Base-by-base conservation (phyloP, 1,284 basidiomycete species). In the Hortiboletus rubellus region DNA sequence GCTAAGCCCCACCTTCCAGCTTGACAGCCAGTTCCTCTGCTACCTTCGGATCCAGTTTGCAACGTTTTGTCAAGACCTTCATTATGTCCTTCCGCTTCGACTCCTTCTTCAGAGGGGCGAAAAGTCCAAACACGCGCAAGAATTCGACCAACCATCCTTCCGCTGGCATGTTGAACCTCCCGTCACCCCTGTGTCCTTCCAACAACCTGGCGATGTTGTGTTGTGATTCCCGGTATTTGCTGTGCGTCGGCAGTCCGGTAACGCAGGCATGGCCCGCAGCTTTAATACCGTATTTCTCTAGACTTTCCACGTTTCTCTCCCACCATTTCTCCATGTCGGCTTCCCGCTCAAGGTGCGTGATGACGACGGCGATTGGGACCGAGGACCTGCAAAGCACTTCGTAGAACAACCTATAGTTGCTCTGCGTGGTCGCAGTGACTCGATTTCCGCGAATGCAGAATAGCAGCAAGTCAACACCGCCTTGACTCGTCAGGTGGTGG, bases 311-410 rank as follows among this genome's bases (percentile, higher is more conserved):
- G 8, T 74, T 73, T 44, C 68, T 63, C 7, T 37, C 46, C 69
- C 72, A 74, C 69, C 72, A 71, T 12, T 43, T 11, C 30, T 74
- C 71, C 69, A 71, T 71, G 14, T 49, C 14, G 1, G 30, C 12
- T 33, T 78, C 75, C 9, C 66, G 54, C 54, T 79, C 77, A 3
- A 77, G 66, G 7, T 76, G 68, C 2, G 76, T 79, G 30, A 78
- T 58, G n/a, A 72, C 66, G 14, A 75, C 12, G 3, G 73, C 70
- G 56, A 76, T 66, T n/a, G 76, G 77, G 27, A 78, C 71, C 8
- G 57, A 40, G 10, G 62, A 60, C 27, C 63, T 60, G 55, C 72
- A 77, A 17, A 77, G 70, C 7, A 71, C 67, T 27, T 70, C 66
- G 14, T 61, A 66, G 58, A 79, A 78, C 40, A 78, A 52, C 46